Percentiles rank a stretch among this genome's conserved stretches.
These are phyloP conservation scores for Madurella fahalii DNA, from an alignment of 2,329 filamentous ascomycete genomes.

Conservation along the genomic window DNA sequence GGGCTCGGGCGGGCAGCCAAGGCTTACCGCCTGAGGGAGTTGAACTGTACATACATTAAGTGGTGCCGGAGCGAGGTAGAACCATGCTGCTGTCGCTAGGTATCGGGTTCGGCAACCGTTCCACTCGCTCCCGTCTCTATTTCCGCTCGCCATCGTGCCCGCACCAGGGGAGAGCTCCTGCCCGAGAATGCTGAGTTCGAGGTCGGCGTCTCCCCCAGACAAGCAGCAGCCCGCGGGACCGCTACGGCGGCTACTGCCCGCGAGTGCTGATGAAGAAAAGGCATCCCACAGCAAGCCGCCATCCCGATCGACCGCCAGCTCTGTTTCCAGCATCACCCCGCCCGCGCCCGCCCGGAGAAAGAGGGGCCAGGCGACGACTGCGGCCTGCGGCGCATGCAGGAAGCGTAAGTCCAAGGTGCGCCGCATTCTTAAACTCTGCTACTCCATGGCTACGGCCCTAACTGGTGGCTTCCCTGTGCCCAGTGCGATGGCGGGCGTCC, in stretches of 20 bases:
- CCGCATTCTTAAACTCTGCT: neutral
- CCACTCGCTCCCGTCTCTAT: neutral
- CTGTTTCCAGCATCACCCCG: neutral
- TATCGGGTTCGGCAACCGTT: neutral
- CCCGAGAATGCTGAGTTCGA: conserved; percentile 7
- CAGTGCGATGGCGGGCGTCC: conserved; percentile 33
- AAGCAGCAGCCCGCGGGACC: conserved; percentile 7
- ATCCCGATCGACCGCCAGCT: conserved; percentile 1
- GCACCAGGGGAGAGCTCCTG: neutral
- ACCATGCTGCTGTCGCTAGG: conserved; percentile 3
- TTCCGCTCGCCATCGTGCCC: neutral
- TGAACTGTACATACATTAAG: neutral
- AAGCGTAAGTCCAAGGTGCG: conserved; percentile 32
- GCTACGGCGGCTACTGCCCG: conserved; percentile 20
- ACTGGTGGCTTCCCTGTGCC: neutral
- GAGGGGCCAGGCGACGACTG: conserved; percentile 24
- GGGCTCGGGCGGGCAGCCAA: conserved; percentile 2
- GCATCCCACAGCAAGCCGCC: neutral
- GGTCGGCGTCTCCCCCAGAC: conserved; percentile 12
- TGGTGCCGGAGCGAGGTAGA: neutral
- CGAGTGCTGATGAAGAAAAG: conserved; percentile 4
- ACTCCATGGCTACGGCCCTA: neutral
- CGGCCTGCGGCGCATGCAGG: conserved; percentile 32
- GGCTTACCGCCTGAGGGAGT: neutral
- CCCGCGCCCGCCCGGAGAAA: conserved; percentile 8